A percentile compares a stretch with the other conserved stretches of the same genome.
phyloP scores from a whole-genome alignment of 345 rosid genomes.

The Sonneratia caseolaris region DNA sequence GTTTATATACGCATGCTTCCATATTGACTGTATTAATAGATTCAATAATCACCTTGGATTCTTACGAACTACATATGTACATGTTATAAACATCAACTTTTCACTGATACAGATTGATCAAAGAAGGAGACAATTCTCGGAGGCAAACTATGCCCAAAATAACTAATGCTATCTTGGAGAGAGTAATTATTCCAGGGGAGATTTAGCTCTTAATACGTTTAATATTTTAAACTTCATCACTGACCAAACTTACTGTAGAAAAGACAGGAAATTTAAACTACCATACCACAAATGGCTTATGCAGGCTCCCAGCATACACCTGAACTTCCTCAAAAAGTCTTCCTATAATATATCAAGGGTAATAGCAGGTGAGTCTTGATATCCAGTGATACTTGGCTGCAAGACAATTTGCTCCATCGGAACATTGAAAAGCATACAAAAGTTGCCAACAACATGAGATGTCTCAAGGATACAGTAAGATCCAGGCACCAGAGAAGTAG shows the following conservation, averaged over 20 bases:
- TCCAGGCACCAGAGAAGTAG: not conserved
- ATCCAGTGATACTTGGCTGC: constrained; percentile 91
- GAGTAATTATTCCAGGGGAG: no score
- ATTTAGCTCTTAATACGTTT: no score
- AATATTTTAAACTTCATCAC: no score
- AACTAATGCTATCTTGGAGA: no score
- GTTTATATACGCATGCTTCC: no score
- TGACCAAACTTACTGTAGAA: not conserved
- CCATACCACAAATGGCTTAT: not conserved
- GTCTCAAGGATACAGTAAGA: not conserved
- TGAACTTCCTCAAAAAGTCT: not conserved
- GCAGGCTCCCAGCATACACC: not conserved
- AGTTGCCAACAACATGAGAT: not conserved
- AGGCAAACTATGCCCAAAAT: no score
- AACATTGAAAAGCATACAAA: not conserved
- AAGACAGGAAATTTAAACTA: not conserved
- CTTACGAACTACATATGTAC: no score
- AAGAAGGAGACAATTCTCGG: no score
- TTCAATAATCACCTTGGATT: no score
- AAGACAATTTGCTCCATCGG: not conserved
- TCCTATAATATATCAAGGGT: constrained; percentile 30
- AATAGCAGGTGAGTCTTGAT: constrained; percentile 53
- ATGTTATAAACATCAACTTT: no score
- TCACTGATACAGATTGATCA: no score
- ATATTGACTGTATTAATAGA: no score